Base-by-base conservation (phyloP, 768 basidiomycete species). In the Phylloporus rhodoxanthus region DNA sequence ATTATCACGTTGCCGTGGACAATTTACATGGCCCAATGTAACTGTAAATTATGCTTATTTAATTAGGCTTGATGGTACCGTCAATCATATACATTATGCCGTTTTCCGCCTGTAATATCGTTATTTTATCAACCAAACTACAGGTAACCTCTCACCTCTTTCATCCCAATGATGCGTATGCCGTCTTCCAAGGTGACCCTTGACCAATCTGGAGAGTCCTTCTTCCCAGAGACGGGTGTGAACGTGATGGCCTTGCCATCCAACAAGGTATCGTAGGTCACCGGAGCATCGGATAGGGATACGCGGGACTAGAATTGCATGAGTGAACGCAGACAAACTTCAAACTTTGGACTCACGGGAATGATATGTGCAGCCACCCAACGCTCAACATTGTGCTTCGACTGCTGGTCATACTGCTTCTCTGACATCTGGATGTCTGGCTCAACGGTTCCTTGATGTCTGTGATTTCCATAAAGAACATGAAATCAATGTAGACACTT, bases 351-450 rank as follows among this genome's bases (percentile, higher is more conserved):
- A 8, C 75, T 54, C 62, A 92, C 91, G 5, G 90, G 86, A 46
- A 95, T 78, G 51, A 94, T 81, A 60, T 93, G 92, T 2, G 84
- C 84, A 1, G 82, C 80, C 0, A 94, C 75, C 87, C 91, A 95
- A 44, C 74, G 75, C 57, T 84, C 77, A 11, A 94, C 85, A 57
- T 91, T 88, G 56, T 68, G 69, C 68, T 72, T 82, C 7, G 82
- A 79, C 7, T 59, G 62, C 10, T 68, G 68, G 48, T 91, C 84
- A 33, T 78, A 81, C 56, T 89, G 80, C 47, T 82, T 70, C 49
- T 90, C 83, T 2, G 83, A 74, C 9, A 90, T 73, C n/a, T 75
- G 68, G 21, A 80, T 70, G 1, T 68, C 73, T n/a, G 72, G 73
- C 20, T 75, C 72, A 0, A 57, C 57, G 9, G 79, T 71, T 5